These are phyloP conservation scores for Pelargonium citronellum DNA, from an alignment of 441 rosid species.

Conservation along the genomic window DNA sequence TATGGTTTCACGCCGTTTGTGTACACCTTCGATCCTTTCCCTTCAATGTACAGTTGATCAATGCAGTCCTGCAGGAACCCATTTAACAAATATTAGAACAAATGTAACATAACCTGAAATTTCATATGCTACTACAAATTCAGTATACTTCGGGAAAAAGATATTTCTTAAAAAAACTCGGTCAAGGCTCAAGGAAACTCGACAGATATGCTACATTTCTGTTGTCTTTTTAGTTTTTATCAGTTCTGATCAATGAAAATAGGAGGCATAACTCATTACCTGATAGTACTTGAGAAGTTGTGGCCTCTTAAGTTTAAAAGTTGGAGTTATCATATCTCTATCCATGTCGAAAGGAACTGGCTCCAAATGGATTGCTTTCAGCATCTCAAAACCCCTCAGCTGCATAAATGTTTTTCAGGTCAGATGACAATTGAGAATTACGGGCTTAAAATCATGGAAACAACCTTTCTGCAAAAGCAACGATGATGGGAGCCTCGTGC, in stretches of 20 bases:
- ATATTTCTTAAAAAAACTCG: too few relatives aligned
- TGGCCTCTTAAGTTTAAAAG: conserved; percentile 88
- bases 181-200: too few relatives aligned
- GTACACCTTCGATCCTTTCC: conserved; percentile 48
- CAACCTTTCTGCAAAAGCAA: too few relatives aligned
- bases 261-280: too few relatives aligned
- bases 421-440: conserved; percentile 16
- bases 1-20: background rate
- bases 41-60: conserved; percentile 62
- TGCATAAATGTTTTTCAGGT: conserved; percentile 22
- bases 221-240: too few relatives aligned
- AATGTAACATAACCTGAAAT: too few relatives aligned
- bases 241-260: too few relatives aligned
- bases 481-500: too few relatives aligned
- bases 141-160: too few relatives aligned
- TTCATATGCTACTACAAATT: too few relatives aligned
- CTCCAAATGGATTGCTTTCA: conserved; percentile 73
- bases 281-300: conserved; percentile 76
- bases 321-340: conserved; percentile 83
- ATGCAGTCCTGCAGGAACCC: conserved; percentile 40
- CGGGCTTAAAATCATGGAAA: too few relatives aligned
- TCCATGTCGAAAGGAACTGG: conserved; percentile 80
- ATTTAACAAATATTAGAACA: background rate
- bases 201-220: too few relatives aligned
- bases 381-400: conserved; percentile 82